Evolutionary conservation across 1,284 basidiomycete species (phyloP), one percentile per base, ranked within the genome.

Genomic region (Cronartium quercuum): DNA sequence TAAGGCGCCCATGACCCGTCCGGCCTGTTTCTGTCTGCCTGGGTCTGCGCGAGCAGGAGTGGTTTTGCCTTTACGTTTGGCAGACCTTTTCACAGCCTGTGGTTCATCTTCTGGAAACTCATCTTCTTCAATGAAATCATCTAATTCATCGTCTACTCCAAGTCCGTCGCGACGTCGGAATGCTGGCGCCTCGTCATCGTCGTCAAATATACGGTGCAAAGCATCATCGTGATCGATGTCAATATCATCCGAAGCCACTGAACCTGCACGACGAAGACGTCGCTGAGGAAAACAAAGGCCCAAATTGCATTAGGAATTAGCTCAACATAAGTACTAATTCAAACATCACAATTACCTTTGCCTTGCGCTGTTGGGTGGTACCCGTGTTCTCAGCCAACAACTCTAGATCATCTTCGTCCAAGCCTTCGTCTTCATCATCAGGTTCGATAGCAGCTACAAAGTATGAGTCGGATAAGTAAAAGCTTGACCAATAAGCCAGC

Each of bases 381-480:
- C 95, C 94, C 3, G 92, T 93, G 79, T 98, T 98, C 85, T 98
- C 96, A 80, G 92, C 91, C 29, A 98, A 82, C 9, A 98, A 86
- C 68, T 95, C 94, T 69, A 98, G 83, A 81, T 98, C 96, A 80
- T 98, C 96, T 70, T 98, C 95, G 78, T 96, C 94, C 60, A 97
- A 84, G n/a, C 85, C 84, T 40, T 84, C 91, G 76, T 89, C 88
- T 37, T 89, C 82, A 76, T 82, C 87, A 75, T 73, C 70, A 29
- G 60, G 21, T 7, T 75, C 71, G 35, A 42, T 67, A 13, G 63
- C 51, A 62, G 38, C 71, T 75, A 40, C n/a, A 60, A 35, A 37
- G 24, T 41, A 60, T 5, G 57, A 29, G 29, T 38, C 6, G 24
- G 9, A 35, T 42, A 37, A 10, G 12, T 2, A 29, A 15, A 61